phyloP scores from a whole-genome alignment of 805 yeast genomes.

The Candida oleophila region DNA sequence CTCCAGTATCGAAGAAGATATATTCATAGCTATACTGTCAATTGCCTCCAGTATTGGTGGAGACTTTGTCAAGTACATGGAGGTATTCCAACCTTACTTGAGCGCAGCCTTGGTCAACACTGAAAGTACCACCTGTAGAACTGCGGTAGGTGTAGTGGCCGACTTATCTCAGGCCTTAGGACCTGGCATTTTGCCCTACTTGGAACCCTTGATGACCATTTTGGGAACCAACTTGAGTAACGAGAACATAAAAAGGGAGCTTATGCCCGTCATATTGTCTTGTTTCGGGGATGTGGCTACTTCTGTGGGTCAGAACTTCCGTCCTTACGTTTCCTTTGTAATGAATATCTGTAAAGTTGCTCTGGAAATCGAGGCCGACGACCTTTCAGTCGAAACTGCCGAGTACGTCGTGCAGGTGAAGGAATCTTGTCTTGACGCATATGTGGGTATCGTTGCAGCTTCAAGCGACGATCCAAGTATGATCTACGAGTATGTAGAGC shows the following conservation, averaged over 20 bases:
- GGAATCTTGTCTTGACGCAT: slow-evolving; percentile 92
- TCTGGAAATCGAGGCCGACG: slow-evolving; percentile 61
- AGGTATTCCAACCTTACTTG: slow-evolving; percentile 79
- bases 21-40: slow-evolving; percentile 88
- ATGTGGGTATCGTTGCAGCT: slow-evolving; percentile 95
- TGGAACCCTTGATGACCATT: slow-evolving; percentile 78
- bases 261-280: slow-evolving; percentile 84
- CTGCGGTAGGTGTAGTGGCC: slow-evolving; percentile 94
- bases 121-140: slow-evolving; percentile 78
- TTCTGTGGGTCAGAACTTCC: slow-evolving; percentile 74
- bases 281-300: slow-evolving; percentile 96
- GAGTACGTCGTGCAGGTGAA: slow-evolving; percentile 72
- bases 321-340: slow-evolving; percentile 74
- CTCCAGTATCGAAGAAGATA: slow-evolving; percentile 89
- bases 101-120: slow-evolving; percentile 76
- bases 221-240: slow-evolving; percentile 72
- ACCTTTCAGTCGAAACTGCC: slow-evolving; percentile 66
- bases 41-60: slow-evolving; percentile 78
- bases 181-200: slow-evolving; percentile 65
- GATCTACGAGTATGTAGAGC: slow-evolving; percentile 61
- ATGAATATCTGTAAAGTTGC: slow-evolving; percentile 75
- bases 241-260: slow-evolving; percentile 68
- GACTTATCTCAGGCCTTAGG: slow-evolving; percentile 92
- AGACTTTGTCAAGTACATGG: slow-evolving; percentile 73
- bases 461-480: slow-evolving; percentile 65